Conservation (phyloP, 164 flowering plant genomes). For the Vitis riparia region DNA sequence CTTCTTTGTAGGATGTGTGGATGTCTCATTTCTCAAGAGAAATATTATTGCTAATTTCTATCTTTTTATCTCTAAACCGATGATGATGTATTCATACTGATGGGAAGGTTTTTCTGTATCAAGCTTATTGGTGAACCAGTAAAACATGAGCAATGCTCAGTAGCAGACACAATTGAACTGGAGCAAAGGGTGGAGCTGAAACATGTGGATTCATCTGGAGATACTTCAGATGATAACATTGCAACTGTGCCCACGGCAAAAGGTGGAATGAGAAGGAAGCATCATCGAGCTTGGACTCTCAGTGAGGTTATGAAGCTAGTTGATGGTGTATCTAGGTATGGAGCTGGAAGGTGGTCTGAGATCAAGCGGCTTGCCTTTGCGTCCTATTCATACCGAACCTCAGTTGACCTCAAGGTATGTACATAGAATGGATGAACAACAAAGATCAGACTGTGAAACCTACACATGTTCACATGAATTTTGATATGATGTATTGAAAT, state of each 20-base stretch:
- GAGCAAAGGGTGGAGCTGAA: conserved; percentile 30
- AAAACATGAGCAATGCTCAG: conserved; percentile 21
- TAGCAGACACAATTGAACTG: conserved; percentile 16
- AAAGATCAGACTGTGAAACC: background rate
- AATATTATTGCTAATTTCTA: background rate
- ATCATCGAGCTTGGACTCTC: conserved; percentile 94
- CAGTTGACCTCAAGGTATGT: conserved; percentile 93
- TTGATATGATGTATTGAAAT: background rate
- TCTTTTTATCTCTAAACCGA: background rate
- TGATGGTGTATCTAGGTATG: conserved; percentile 91
- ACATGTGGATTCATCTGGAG: conserved; percentile 36
- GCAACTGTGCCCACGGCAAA: conserved; percentile 52
- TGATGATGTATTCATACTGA: background rate
- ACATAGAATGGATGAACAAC: background rate
- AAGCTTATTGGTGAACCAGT: conserved; percentile 36
- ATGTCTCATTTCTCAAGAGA: background rate
- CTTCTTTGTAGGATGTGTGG: background rate
- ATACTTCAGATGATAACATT: conserved; percentile 47
- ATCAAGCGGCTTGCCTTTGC: conserved; percentile 85
- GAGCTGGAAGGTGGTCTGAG: conserved; percentile 99
- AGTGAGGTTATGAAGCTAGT: conserved; percentile 84
- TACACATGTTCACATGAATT: background rate
- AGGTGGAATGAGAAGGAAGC: conserved; percentile 82
- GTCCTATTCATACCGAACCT: conserved; percentile 77
- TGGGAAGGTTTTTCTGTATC: background rate